A percentile compares a stretch with the other conserved stretches of the same genome.
Evolutionary conservation across 352 stramenopile species (phyloP).

Genomic region (Pythium plurisporium): DNA sequence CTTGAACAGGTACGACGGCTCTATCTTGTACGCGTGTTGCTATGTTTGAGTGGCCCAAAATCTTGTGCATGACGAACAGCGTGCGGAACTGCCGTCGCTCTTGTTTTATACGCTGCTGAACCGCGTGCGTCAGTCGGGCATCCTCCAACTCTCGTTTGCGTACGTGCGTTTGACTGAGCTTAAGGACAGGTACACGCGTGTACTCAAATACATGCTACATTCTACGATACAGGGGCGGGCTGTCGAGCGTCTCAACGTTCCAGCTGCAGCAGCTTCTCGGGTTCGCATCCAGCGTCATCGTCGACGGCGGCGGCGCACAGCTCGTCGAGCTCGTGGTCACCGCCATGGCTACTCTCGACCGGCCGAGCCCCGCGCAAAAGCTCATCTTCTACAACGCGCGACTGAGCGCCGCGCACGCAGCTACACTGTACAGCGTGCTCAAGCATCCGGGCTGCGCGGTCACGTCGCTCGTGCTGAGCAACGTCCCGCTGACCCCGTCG

Average conservation of each 20-base stretch:
- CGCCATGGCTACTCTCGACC: slow-evolving; percentile 28
- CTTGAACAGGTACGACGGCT: slow-evolving; percentile 46
- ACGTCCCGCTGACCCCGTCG: slow-evolving; percentile 32
- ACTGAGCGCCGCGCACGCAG: slow-evolving; percentile 31
- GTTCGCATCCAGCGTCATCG: slow-evolving; percentile 54
- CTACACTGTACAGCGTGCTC: slow-evolving; percentile 32
- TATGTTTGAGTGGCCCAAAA: background rate
- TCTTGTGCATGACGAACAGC: slow-evolving; percentile 15
- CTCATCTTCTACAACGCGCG: slow-evolving; percentile 69
- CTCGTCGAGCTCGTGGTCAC: slow-evolving; percentile 53
- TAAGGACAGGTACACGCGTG: too few relatives aligned
- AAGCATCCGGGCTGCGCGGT: slow-evolving; percentile 29
- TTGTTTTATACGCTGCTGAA: slow-evolving; percentile 75
- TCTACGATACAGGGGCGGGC: slow-evolving; percentile 25
- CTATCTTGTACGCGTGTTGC: too few relatives aligned
- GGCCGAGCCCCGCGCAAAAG: slow-evolving; percentile 39
- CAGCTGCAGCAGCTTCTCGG: slow-evolving; percentile 58
- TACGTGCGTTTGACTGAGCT: slow-evolving; percentile 6
- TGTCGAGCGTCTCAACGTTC: slow-evolving; percentile 27
- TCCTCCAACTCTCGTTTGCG: slow-evolving; percentile 62
- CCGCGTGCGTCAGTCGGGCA: slow-evolving; percentile 51
- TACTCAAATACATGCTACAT: background rate
- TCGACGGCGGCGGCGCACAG: slow-evolving; percentile 35
- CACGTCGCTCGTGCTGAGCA: slow-evolving; percentile 59
- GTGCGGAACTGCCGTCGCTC: slow-evolving; percentile 52